phyloP scores from a whole-genome alignment of 208 protist genomes.

The Acanthamoeba castellanii region DNA sequence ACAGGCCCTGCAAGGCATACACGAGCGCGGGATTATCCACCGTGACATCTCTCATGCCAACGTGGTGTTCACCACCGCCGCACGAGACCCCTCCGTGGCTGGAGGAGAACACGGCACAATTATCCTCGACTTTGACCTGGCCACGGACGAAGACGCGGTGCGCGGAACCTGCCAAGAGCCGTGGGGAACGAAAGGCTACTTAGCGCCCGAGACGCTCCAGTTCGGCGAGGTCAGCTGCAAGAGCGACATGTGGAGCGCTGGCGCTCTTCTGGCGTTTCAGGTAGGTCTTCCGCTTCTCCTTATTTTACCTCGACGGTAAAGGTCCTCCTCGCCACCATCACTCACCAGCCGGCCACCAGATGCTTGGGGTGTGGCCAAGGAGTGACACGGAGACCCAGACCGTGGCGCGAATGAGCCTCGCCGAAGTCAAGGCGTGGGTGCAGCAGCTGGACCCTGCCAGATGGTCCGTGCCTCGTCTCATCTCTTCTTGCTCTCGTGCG shows the following conservation, averaged over 20 bases:
- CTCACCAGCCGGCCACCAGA: not conserved
- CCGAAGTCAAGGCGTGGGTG: not conserved
- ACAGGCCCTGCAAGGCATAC: not conserved
- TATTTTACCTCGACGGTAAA: not conserved
- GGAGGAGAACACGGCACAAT: not conserved
- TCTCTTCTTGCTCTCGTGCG: not conserved
- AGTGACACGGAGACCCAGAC: not conserved
- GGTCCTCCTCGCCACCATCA: not conserved
- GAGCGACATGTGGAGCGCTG: not conserved
- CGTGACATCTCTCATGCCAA: not conserved
- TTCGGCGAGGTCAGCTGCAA: not conserved
- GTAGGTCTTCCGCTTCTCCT: not conserved
- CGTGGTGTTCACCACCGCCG: not conserved
- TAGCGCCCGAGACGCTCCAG: not conserved
- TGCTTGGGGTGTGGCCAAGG: conserved; percentile 15
- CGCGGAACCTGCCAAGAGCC: not conserved
- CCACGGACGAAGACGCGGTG: not conserved
- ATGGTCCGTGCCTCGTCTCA: not conserved
- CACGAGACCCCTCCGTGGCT: not conserved
- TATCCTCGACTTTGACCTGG: not conserved
- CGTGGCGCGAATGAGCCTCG: not conserved
- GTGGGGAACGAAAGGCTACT: not conserved
- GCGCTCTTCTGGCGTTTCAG: not conserved
- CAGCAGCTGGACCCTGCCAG: not conserved
- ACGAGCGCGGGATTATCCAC: not conserved